Percentiles rank a stretch among this genome's conserved stretches.
Evolutionary conservation across 2,329 filamentous ascomycete genomes (phyloP).

Genomic region (Fusarium palustre): DNA sequence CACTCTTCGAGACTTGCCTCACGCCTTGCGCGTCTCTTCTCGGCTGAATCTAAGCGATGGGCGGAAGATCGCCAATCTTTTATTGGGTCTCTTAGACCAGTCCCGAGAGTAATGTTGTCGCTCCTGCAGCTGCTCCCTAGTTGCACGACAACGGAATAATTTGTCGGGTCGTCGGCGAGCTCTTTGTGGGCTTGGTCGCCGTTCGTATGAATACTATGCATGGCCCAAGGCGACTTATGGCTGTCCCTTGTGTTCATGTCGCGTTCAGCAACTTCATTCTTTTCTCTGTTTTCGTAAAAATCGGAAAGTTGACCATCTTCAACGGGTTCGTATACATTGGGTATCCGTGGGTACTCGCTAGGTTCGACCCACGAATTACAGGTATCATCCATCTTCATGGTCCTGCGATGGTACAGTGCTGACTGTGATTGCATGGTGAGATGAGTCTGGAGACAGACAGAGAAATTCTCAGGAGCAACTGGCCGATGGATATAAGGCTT

Average conservation of each 20-base stretch:
- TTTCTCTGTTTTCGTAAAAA: conserved; percentile 14
- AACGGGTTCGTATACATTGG: conserved; percentile 43
- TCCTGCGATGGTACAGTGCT: conserved; percentile 24
- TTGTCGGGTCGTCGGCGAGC: conserved; percentile 15
- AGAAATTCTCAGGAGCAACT: neutral
- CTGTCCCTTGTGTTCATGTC: neutral
- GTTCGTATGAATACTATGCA: neutral
- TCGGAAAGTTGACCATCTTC: conserved; percentile 11
- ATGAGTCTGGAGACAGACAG: neutral
- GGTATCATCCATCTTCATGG: conserved; percentile 30
- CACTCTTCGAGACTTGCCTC: conserved; percentile 41
- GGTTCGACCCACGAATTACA: conserved; percentile 35
- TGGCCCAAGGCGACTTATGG: conserved; percentile 15
- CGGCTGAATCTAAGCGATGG: conserved; percentile 7
- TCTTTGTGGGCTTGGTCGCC: conserved; percentile 4
- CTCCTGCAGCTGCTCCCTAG: conserved; percentile 26
- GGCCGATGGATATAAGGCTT: neutral
- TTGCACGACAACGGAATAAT: conserved; percentile 25
- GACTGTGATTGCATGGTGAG: conserved; percentile 17
- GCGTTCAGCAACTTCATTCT: conserved; percentile 1
- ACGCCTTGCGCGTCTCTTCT: conserved; percentile 33
- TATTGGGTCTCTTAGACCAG: neutral
- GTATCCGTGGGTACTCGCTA: conserved; percentile 37
- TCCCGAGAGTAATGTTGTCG: conserved; percentile 1
- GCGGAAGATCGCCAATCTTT: conserved; percentile 4